phyloP scores from a whole-genome alignment of 495 filamentous ascomycete genomes.

The Lasiosphaeriaceae sp. region DNA sequence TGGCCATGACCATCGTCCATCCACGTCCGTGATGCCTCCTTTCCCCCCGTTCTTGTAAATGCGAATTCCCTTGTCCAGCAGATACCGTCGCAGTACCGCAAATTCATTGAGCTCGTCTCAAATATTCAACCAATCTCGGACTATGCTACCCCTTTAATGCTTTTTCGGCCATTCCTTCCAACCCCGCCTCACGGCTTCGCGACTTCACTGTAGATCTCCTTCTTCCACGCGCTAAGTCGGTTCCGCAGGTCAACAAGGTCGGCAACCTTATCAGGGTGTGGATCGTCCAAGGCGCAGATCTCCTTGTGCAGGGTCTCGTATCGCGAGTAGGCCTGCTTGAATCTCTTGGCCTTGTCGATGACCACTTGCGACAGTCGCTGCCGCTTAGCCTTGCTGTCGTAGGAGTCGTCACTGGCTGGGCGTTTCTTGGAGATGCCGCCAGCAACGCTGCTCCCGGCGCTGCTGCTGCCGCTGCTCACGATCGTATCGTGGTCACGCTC shows the following conservation, averaged over 20 bases:
- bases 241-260: conserved; percentile 58
- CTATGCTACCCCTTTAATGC: too few relatives aligned
- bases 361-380: conserved; percentile 33
- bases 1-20: background rate
- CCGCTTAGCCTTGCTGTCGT: conserved; percentile 33
- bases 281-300: conserved; percentile 47
- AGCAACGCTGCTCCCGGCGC: conserved; percentile 12
- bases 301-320: conserved; percentile 61
- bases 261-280: conserved; percentile 53
- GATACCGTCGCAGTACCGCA: background rate
- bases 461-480: conserved; percentile 24
- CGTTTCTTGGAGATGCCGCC: conserved; percentile 33
- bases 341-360: conserved; percentile 54
- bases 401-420: conserved; percentile 22
- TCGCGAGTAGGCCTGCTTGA: conserved; percentile 58
- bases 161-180: background rate
- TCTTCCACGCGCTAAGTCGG: conserved; percentile 59
- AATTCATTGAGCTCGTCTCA: background rate
- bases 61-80: background rate
- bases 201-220: conserved; percentile 55
- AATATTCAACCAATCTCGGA: background rate
- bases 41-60: background rate
- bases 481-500: conserved; percentile 21
- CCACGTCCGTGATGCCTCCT: background rate
- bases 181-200: background rate